These are phyloP conservation scores for Centaurea solstitialis DNA, from an alignment of 129 eudicot genomes.

Conservation along the genomic window DNA sequence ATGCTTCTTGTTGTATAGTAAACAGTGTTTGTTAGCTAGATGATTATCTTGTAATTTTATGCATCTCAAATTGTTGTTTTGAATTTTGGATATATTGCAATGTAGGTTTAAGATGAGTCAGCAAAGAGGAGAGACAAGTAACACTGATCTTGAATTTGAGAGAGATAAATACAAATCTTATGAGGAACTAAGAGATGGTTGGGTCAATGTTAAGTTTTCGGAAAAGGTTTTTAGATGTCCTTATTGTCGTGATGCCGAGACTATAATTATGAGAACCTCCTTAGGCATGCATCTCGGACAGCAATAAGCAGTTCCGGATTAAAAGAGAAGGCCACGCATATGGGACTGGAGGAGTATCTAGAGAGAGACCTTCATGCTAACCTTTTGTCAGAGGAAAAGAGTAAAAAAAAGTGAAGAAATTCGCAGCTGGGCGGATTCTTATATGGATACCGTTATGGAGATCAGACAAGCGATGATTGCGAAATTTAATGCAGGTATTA, in stretches of 20 bases:
- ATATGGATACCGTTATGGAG: conserved; percentile 34
- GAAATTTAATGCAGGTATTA: conserved; percentile 44
- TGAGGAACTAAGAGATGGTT: conserved; percentile 43
- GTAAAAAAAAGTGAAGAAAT: conserved; percentile 48
- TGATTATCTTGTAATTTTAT: neutral
- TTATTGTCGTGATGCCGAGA: conserved; percentile 46
- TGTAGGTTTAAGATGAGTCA: conserved; percentile 43
- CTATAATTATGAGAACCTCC: conserved; percentile 38
- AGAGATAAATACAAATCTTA: conserved; percentile 43
- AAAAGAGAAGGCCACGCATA: conserved; percentile 57
- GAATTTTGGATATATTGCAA: neutral
- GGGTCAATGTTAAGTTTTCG: conserved; percentile 23
- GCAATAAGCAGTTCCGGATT: conserved; percentile 42
- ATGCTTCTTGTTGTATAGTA: conserved; percentile 10
- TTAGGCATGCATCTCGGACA: conserved; percentile 56
- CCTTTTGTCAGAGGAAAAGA: conserved; percentile 32
- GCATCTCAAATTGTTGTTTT: neutral
- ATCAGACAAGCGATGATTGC: conserved; percentile 52
- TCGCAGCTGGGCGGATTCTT: conserved; percentile 40
- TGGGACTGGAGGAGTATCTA: conserved; percentile 51
- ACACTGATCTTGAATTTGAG: conserved; percentile 42
- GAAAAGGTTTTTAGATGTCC: conserved; percentile 49
- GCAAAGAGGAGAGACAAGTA: conserved; percentile 24
- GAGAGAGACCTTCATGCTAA: conserved; percentile 29
- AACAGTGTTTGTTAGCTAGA: neutral